These are phyloP conservation scores for Ilyonectria robusta DNA, from an alignment of 2,329 filamentous ascomycete species.

Conservation along the genomic window DNA sequence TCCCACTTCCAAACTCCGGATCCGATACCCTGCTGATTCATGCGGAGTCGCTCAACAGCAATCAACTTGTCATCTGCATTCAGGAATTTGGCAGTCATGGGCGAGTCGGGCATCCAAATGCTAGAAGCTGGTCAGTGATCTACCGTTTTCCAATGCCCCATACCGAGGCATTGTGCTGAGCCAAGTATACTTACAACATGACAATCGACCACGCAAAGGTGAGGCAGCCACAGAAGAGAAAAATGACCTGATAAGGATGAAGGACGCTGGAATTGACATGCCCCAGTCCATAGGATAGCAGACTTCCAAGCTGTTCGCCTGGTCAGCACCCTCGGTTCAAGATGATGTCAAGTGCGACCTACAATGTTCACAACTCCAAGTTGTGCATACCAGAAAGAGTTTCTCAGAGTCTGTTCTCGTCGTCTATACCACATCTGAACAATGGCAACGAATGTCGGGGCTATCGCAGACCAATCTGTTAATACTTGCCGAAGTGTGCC, in stretches of 20 bases:
- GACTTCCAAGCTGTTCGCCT: constrained; percentile 43
- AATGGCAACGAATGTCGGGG: constrained; percentile 50
- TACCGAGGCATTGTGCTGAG: background rate
- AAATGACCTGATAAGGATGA: constrained; percentile 45
- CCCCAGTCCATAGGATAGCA: constrained; percentile 50
- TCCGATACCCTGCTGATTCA: constrained; percentile 63
- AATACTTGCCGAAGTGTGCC: background rate
- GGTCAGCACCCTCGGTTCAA: constrained; percentile 34
- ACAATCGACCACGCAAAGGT: constrained; percentile 62
- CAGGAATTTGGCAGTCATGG: constrained; percentile 71
- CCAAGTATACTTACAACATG: constrained; percentile 56
- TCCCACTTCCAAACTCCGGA: constrained; percentile 58
- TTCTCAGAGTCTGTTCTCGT: constrained; percentile 52
- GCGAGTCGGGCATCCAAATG: constrained; percentile 74
- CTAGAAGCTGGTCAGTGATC: background rate
- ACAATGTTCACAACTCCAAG: constrained; percentile 49
- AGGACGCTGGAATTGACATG: constrained; percentile 45
- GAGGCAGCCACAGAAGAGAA: constrained; percentile 53
- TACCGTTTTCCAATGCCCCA: too few species aligned
- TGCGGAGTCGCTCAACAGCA: constrained; percentile 69
- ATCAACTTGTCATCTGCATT: constrained; percentile 68
- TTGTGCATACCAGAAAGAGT: constrained; percentile 42
- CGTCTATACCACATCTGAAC: constrained; percentile 55
- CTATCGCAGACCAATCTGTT: constrained; percentile 21
- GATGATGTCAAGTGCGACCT: background rate